These are phyloP conservation scores for Termitomyces sp. DNA, from an alignment of 768 basidiomycete species.

Conservation along the genomic window DNA sequence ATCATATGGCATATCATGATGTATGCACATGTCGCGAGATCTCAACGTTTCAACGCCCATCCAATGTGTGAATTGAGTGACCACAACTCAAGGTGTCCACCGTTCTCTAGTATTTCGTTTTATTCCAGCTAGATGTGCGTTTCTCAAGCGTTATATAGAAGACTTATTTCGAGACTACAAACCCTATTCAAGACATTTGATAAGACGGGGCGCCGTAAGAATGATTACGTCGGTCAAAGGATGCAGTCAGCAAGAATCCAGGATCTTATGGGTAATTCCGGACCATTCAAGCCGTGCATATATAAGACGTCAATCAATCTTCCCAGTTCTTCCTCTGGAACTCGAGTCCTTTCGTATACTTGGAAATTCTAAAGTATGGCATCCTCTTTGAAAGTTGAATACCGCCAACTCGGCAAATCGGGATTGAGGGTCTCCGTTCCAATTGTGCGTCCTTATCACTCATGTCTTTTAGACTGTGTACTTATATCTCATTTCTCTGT, in stretches of 20 bases:
- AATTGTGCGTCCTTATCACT: constrained; percentile 9
- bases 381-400: constrained; percentile 21
- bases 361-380: neutral
- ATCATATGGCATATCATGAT: no score
- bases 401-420: constrained; percentile 14
- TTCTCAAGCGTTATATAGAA: no score
- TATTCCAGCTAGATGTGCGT: no score
- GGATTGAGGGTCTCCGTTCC: constrained; percentile 17
- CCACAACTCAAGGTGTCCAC: no score
- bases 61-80: no score
- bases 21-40: no score
- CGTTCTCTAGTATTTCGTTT: no score
- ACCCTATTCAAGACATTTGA: no score
- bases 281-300: neutral
- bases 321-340: neutral
- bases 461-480: neutral
- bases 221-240: neutral
- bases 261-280: neutral
- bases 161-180: no score
- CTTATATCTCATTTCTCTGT: no score
- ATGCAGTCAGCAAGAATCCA: neutral
- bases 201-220: neutral
- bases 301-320: neutral
- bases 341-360: neutral
- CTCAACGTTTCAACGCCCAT: no score